Evolutionary conservation across 2,329 filamentous ascomycete species (phyloP), one percentile per base, ranked within the genome.

Genomic region (Fusarium sublunatum): DNA sequence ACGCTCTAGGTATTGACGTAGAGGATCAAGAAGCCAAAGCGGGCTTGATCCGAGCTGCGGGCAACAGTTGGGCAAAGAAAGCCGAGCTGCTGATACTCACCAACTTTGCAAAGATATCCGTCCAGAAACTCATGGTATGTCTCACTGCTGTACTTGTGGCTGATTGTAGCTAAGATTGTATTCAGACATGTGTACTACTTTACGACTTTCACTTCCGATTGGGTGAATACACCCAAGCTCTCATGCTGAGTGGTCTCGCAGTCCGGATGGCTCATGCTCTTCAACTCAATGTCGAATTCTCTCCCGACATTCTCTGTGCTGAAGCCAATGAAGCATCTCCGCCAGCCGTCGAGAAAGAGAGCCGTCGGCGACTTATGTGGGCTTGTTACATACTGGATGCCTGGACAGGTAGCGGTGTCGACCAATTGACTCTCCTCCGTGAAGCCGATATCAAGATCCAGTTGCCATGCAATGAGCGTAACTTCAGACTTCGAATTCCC

Each of bases 231-330:
- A 74, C 73, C 1, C 75, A 78, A 45, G 76, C 76, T 15, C 70
- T 78, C 32, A 78, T 79, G 76, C 61, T 79, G 15, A 78, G 76
- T 34, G 76, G 77, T n/a, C 68, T 78, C 15, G 72, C 76, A 22
- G 76, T 78, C 7, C 75, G 77, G 29, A 78, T 78, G 76, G 77
- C 77, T 3, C 77, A 78, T 41, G 76, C 76, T n/a, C 65, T 79
- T 7, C 75, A 77, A 46, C 75, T 78, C 58, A 76, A 79, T 46
- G 66, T 72, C 15, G 77, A 79, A 40, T 72, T 72, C 48, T 75
- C 74, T 5, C 54, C 73, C 22, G 76, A 78, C 43, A 72, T 78
- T 28, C 71, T 78, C n/a, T 77, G 76, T 50, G 70, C 75, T 32
- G 73, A 77, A 22, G 53, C 64, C 36, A 70, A 72, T 35, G 65